Percentiles rank a stretch among this genome's conserved stretches.
Evolutionary conservation across 2,329 filamentous ascomycete genomes (phyloP).

Genomic region (Atkinsonella hypoxylon): DNA sequence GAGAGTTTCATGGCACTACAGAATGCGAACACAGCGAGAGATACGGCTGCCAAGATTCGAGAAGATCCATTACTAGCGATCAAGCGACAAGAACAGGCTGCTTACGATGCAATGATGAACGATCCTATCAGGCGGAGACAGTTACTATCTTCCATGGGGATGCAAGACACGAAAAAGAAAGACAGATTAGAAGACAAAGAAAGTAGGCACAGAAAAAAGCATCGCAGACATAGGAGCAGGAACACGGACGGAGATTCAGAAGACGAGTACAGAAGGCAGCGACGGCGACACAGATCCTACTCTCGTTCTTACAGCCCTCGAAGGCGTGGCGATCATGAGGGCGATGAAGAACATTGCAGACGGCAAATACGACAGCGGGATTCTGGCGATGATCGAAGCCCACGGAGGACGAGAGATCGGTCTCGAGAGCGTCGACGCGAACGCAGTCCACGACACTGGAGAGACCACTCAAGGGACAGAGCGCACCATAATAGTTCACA

Average conservation of each 20-base stretch:
- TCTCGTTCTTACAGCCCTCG: conserved; percentile 34
- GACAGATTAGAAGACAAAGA: conserved; percentile 22
- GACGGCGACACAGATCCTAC: conserved; percentile 32
- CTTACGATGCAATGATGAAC: conserved; percentile 70
- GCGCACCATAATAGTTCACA: not conserved
- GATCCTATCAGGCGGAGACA: conserved; percentile 57
- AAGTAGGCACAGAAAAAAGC: conserved; percentile 13
- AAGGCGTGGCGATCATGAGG: conserved; percentile 15
- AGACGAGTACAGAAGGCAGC: conserved; percentile 9
- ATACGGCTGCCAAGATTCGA: conserved; percentile 75
- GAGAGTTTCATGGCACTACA: conserved; percentile 50
- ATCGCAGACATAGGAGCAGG: conserved; percentile 6
- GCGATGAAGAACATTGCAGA: conserved; percentile 6
- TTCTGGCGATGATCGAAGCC: conserved; percentile 12
- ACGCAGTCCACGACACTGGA: not conserved
- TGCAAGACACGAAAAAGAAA: conserved; percentile 35
- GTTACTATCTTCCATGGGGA: conserved; percentile 52
- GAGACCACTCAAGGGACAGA: not conserved
- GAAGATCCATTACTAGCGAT: conserved; percentile 89
- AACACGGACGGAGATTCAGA: conserved; percentile 6
- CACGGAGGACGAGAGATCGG: conserved; percentile 9
- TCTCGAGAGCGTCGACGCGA: conserved; percentile 12
- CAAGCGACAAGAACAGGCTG: conserved; percentile 79
- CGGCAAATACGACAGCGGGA: conserved; percentile 14
- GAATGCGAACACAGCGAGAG: conserved; percentile 61